A percentile compares a stretch with the other conserved stretches of the same genome.
Evolutionary conservation across 768 basidiomycete genomes (phyloP).

Genomic region (Trametes sanguinea): DNA sequence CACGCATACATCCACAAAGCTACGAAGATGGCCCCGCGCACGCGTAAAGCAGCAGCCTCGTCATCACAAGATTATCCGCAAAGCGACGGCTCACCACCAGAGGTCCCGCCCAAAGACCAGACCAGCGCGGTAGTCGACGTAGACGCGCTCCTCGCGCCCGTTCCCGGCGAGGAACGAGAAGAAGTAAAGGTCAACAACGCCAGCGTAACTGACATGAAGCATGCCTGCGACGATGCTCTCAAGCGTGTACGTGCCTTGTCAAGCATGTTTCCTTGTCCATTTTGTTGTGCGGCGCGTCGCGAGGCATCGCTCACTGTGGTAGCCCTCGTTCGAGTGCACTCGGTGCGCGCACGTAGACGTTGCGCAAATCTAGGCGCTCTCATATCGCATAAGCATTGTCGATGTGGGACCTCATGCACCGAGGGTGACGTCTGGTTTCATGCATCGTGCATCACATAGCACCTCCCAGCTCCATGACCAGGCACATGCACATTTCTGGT

Average conservation of each 20-base stretch:
- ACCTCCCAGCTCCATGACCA: too few species aligned
- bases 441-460: too few species aligned
- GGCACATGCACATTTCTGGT: too few species aligned
- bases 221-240: constrained; percentile 78
- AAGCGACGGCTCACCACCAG: constrained; percentile 10
- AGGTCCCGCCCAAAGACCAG: constrained; percentile 2
- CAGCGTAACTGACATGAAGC: constrained; percentile 52
- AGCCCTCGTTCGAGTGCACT: too few species aligned
- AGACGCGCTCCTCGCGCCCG: constrained; percentile 25
- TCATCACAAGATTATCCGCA: background rate
- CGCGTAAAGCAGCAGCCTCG: constrained; percentile 19
- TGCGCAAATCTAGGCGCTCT: too few species aligned
- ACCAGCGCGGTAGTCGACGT: constrained; percentile 8
- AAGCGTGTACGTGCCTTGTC: constrained; percentile 67
- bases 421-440: too few species aligned
- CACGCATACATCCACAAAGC: constrained; percentile 3
- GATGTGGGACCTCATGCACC: too few species aligned
- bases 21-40: constrained; percentile 23
- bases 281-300: background rate
- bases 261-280: background rate
- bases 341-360: background rate
- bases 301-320: background rate
- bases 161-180: constrained; percentile 32
- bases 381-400: too few species aligned
- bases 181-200: constrained; percentile 54